Evolutionary conservation across 164 flowering plant genomes (phyloP), one percentile per base, ranked within the genome.

Genomic region (Annona squamosa): DNA sequence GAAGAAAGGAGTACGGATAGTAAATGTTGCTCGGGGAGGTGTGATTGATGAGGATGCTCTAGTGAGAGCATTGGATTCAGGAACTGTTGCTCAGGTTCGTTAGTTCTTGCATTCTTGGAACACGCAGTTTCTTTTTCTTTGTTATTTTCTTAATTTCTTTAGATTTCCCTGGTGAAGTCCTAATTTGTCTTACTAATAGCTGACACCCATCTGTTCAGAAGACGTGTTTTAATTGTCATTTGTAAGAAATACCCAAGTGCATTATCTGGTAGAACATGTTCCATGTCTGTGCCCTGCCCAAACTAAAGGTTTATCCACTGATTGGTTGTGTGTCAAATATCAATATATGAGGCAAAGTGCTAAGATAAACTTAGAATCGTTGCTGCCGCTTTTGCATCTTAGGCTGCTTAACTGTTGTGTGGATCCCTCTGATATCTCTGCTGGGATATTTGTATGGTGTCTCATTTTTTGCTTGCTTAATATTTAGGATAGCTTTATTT

Each of bases 11-110:
- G 91, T 85, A 16, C 88, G 93, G 48, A 84, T 91, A 44, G 77
- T 90, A 48, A 91, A 91, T 81, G 97, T 91, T 67, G 97, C 97
- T 63, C 79, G 94, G 12, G 97, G 97, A 69, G 97, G 93, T 52
- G 91, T 91, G 13, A 87, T 91, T 13, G 94, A 91, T 74, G 97
- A 91, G 80, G 93, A 91, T 70, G 94, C 97, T 6, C 74, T 91
- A 19, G 79, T 91, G 9, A 84, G 90, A 75, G 97, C 97, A 4
- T 85, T 90, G 69, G 90, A 91, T 72, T 76, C 77, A 65, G 97
- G 94, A 70, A 75, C 76, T 61, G 90, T 91, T 78, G 87, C 97
- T 65, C 94, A 90, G 97, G 97, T 91, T 37, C n/a, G 10, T 13
- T 37, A 66, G 42, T 66, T 43, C 47, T n/a, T 63, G 65, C 9